A percentile compares a stretch with the other conserved stretches of the same genome.
Evolutionary conservation across 106 monocot genomes (phyloP).

Genomic region (Apostasia ramifera): DNA sequence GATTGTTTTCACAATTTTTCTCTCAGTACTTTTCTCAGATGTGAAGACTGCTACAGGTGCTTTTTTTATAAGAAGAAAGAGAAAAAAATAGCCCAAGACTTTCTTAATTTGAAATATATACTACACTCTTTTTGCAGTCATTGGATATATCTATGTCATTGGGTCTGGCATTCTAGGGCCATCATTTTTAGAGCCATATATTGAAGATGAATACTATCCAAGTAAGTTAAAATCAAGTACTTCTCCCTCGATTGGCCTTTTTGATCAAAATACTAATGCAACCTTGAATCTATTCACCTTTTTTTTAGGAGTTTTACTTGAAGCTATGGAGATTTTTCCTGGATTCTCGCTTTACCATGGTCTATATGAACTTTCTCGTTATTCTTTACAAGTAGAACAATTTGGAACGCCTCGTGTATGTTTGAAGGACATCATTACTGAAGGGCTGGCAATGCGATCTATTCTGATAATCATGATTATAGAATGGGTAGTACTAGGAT

Average conservation of each 20-base stretch:
- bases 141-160: conserved; percentile 50
- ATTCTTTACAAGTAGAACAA: conserved; percentile 2
- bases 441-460: conserved; percentile 6
- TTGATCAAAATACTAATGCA: neutral
- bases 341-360: conserved; percentile 24
- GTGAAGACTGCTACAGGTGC: conserved; percentile 39
- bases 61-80: neutral
- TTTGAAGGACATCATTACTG: conserved; percentile 11
- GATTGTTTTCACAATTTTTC: conserved; percentile 39
- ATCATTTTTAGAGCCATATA: conserved; percentile 25
- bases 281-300: neutral
- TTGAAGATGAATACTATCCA: conserved; percentile 34
- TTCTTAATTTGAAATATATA: neutral
- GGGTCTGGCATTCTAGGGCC: conserved; percentile 35
- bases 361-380: conserved; percentile 16
- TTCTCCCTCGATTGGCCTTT: neutral
- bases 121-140: conserved; percentile 16
- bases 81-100: neutral
- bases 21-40: conserved; percentile 28
- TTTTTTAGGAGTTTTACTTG: conserved; percentile 4
- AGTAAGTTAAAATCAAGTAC: conserved; percentile 25
- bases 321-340: conserved; percentile 10
- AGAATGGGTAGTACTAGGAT: conserved; percentile 18
- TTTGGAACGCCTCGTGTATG: neutral
- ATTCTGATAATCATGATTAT: conserved; percentile 16